phyloP scores from a whole-genome alignment of 768 basidiomycete species.

The Sistotremastrum suecicum region DNA sequence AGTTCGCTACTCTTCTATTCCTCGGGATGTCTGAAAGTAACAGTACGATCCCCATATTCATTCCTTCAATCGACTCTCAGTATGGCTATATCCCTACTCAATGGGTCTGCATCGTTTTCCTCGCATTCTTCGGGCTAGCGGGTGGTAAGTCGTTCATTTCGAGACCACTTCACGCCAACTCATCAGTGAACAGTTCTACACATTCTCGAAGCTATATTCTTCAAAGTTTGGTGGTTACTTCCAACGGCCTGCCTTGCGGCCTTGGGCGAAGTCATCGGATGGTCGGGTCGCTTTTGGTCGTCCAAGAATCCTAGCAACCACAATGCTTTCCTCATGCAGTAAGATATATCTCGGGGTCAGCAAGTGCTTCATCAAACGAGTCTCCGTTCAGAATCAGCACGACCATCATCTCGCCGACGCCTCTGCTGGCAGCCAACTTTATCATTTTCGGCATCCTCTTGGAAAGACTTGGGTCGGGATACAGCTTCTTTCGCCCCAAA shows the following conservation, averaged over 20 bases:
- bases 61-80: not conserved
- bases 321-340: slow-evolving; percentile 32
- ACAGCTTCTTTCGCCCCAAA: slow-evolving; percentile 31
- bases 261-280: slow-evolving; percentile 37
- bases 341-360: slow-evolving; percentile 4
- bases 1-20: no score
- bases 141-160: slow-evolving; percentile 1
- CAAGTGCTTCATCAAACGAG: no score
- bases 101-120: slow-evolving; percentile 6
- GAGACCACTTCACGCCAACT: no score
- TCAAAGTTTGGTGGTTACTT: slow-evolving; percentile 37
- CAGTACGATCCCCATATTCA: no score
- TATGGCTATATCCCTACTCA: slow-evolving; percentile 9
- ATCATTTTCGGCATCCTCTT: slow-evolving; percentile 37
- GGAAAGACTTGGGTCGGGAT: slow-evolving; percentile 25
- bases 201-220: slow-evolving; percentile 26
- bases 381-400: slow-evolving; percentile 15
- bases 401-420: slow-evolving; percentile 41
- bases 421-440: slow-evolving; percentile 42
- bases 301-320: slow-evolving; percentile 11
- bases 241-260: slow-evolving; percentile 35
- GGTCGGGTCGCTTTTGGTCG: slow-evolving; percentile 44
- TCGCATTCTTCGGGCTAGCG: slow-evolving; percentile 6
- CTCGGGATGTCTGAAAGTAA: no score
- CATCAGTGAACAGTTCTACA: slow-evolving; percentile 27